Evolutionary conservation across 352 stramenopile species (phyloP).

Genomic region (Phytophthora constricta): DNA sequence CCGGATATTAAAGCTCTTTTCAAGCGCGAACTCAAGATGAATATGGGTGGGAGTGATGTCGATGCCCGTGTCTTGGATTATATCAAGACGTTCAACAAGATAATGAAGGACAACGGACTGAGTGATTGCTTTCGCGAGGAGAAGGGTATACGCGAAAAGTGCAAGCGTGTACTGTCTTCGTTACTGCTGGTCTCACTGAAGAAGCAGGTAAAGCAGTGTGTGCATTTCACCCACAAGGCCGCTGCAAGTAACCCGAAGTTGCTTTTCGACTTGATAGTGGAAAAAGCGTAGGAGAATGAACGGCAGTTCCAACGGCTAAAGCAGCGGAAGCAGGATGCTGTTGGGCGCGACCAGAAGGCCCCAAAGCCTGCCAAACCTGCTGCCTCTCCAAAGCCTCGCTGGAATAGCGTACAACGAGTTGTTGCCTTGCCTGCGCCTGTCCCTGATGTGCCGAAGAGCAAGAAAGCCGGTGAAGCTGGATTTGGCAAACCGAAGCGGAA

Average conservation of each 20-base stretch:
- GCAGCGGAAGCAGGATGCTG: not conserved
- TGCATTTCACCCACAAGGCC: no score
- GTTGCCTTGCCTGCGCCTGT: no score
- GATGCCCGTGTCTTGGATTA: constrained; percentile 3
- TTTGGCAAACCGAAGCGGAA: no score
- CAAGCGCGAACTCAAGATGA: constrained; percentile 5
- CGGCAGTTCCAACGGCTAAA: constrained; percentile 3
- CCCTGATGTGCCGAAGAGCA: not conserved
- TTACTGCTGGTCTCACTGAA: not conserved
- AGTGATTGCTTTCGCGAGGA: not conserved
- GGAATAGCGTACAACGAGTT: no score
- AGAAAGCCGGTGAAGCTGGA: no score
- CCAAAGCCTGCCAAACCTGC: not conserved
- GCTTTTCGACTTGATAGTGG: not conserved
- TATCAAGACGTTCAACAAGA: constrained; percentile 1
- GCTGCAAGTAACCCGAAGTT: not conserved
- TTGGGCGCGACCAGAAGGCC: no score
- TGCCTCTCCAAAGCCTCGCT: not conserved
- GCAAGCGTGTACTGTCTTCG: not conserved
- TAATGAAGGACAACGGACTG: constrained; percentile 5
- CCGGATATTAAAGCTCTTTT: no score
- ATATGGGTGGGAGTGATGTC: constrained; percentile 3
- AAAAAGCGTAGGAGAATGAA: not conserved
- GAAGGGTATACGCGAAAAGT: not conserved
- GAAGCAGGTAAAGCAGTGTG: constrained; percentile 4